Evolutionary conservation across 768 basidiomycete species (phyloP), one percentile per base, ranked within the genome.

Genomic region (Kondoa subrosea): DNA sequence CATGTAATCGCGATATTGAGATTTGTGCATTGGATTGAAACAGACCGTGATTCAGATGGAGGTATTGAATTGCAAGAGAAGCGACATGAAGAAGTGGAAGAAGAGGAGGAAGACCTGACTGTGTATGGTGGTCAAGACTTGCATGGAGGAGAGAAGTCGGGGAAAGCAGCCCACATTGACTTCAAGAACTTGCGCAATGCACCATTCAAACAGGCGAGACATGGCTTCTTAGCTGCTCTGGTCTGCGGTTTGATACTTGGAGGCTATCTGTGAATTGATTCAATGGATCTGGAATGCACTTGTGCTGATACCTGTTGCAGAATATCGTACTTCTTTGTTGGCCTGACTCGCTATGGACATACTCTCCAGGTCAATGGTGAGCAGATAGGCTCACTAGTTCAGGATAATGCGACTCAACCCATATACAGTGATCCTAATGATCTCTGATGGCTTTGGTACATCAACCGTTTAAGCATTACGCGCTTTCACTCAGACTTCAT

Each of bases 361-460:
- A 31, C n/a, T 25, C 25, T 60, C 2, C 15, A 70, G 57, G 68
- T 67, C 69, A 70, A 70, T 50, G n/a, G n/a, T n/a, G n/a, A n/a
- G n/a, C n/a, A n/a, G n/a, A n/a, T n/a, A n/a, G n/a, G n/a, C n/a
- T n/a, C n/a, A n/a, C n/a, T n/a, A n/a, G n/a, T n/a, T n/a, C n/a
- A n/a, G n/a, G n/a, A n/a, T n/a, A n/a, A n/a, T n/a, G n/a, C n/a
- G n/a, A n/a, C n/a, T n/a, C n/a, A n/a, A n/a, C n/a, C n/a, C n/a
- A n/a, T n/a, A n/a, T n/a, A n/a, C n/a, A n/a, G 69, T 70, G 25
- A 69, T 70, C 34, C 67, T 70, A 26, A 70, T 70, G 69, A 50
- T 70, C 27, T 61, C 57, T 15, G 69, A 70, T 33, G 69, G 69
- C 57, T 70, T 57, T 62, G 69, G 69, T 25, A n/a, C n/a, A n/a